Base-by-base conservation (phyloP, 2,329 filamentous ascomycete genomes). In the Ophiostoma fasciatum region DNA sequence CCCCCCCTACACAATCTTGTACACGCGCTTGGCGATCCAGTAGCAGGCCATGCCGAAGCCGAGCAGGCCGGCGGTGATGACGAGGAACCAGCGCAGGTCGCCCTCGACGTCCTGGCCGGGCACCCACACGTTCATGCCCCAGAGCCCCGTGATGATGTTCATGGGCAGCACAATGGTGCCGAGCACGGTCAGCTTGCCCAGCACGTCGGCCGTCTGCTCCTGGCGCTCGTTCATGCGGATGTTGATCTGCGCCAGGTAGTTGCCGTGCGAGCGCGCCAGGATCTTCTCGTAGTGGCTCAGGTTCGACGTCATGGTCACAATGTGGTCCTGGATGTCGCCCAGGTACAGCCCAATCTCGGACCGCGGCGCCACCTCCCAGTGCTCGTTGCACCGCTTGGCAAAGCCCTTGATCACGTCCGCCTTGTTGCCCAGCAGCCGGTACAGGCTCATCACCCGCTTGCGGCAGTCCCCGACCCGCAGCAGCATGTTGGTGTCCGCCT, bases 401-500 rank as follows among this genome's bases (percentile, higher is more conserved):
- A 98, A 98, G 1, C 90, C 90, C 61, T 96, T 96, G 65, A 98
- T 96, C 40, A 98, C 90, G 56, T 98, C 90, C 33, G 90, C 90
- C 60, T 98, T 98, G 59, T 93, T 96, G 37, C 90, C 90, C 14
- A 98, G 64, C 30, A 98, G 64, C 34, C 90, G 74, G 54, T 94
- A 96, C 31, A 98, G 64, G 25, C 82, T 79, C 87, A 98, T 98
- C 45, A 98, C 90, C 54, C 88, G 88, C 66, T 96, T 96, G 48
- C 90, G 74, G 54, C 85, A 93, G 56, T 94, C 84, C 20, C 90
- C 90, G 0, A 96, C 85, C 12, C 84, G 77, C 28, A 85, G 74
- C 41, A 98, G 68, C 85, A 98, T 94, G 55, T 82, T 40, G 22
- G 40, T 38, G 37, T 45, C 43, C 10, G 38, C 35, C 27, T 38